phyloP scores from a whole-genome alignment of 1,139 yeast species.

The Zygoascus sp. region DNA sequence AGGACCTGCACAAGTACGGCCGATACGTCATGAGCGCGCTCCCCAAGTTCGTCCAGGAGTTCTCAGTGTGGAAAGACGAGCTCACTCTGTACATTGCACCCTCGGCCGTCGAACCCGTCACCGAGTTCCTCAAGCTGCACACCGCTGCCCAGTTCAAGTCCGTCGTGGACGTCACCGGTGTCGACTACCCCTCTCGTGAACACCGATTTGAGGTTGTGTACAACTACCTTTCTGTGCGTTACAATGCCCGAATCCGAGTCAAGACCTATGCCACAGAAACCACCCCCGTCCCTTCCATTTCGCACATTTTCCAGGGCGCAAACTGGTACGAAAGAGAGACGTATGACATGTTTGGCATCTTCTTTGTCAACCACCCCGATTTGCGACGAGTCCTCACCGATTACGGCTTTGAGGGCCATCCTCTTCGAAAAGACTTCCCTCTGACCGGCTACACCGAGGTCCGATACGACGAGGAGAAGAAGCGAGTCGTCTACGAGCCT shows the following conservation, averaged over 20 bases:
- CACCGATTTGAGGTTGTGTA: slow-evolving; percentile 86
- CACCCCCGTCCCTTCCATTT: slow-evolving; percentile 73
- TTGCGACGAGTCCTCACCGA: slow-evolving; percentile 87
- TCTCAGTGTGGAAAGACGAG: slow-evolving; percentile 89
- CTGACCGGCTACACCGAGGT: slow-evolving; percentile 88
- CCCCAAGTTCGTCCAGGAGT: slow-evolving; percentile 81
- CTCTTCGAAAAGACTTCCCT: slow-evolving; percentile 89
- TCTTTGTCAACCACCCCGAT: slow-evolving; percentile 87
- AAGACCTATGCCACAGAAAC: slow-evolving; percentile 86
- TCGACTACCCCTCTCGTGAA: slow-evolving; percentile 78
- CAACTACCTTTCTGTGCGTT: slow-evolving; percentile 74
- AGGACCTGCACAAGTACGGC: slow-evolving; percentile 80
- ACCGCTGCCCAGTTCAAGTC: slow-evolving; percentile 77
- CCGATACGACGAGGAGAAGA: slow-evolving; percentile 85
- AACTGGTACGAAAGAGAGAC: slow-evolving; percentile 92
- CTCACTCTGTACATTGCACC: slow-evolving; percentile 75
- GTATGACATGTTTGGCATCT: slow-evolving; percentile 79
- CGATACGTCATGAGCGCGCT: slow-evolving; percentile 70
- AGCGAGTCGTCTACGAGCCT: slow-evolving; percentile 85
- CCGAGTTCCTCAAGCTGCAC: slow-evolving; percentile 69
- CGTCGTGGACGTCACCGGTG: slow-evolving; percentile 80
- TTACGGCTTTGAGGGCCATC: slow-evolving; percentile 91
- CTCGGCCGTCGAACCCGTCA: slow-evolving; percentile 62
- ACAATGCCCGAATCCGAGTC: slow-evolving; percentile 82
- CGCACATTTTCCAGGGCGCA: slow-evolving; percentile 69